A percentile compares a stretch with the other conserved stretches of the same genome.
Evolutionary conservation across 805 yeast genomes (phyloP).

Genomic region (Millerozyma miso): DNA sequence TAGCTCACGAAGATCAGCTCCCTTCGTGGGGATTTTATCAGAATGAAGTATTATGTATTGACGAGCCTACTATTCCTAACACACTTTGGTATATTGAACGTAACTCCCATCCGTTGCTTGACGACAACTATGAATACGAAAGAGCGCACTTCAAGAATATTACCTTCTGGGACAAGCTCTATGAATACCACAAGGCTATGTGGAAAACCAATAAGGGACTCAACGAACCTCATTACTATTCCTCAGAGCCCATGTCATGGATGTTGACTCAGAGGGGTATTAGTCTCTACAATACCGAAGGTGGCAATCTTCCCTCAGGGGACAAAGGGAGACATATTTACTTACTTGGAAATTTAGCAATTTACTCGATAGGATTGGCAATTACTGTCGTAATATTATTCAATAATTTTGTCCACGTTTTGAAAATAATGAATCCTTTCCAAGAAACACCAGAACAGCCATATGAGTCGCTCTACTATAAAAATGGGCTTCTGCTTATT

Average conservation of each 20-base stretch:
- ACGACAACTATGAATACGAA: slow-evolving; percentile 14
- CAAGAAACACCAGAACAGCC: slow-evolving; percentile 10
- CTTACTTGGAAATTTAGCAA: slow-evolving; percentile 59
- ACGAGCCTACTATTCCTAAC: slow-evolving; percentile 62
- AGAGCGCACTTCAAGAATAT: slow-evolving; percentile 17
- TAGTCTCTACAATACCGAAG: slow-evolving; percentile 42
- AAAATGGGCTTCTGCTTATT: slow-evolving; percentile 31
- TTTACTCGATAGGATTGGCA: slow-evolving; percentile 46
- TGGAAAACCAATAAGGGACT: slow-evolving; percentile 44
- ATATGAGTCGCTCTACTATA: slow-evolving; percentile 13
- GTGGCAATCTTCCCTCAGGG: slow-evolving; percentile 8
- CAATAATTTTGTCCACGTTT: slow-evolving; percentile 15
- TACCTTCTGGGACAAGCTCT: slow-evolving; percentile 47
- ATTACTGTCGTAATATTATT: slow-evolving; percentile 24
- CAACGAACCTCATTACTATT: slow-evolving; percentile 46
- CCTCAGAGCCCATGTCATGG: slow-evolving; percentile 62
- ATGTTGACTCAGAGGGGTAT: slow-evolving; percentile 56
- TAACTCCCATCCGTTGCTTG: slow-evolving; percentile 51
- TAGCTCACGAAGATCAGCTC: slow-evolving; percentile 68
- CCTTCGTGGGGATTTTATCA: slow-evolving; percentile 86
- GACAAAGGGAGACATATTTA: slow-evolving; percentile 42
- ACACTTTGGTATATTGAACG: slow-evolving; percentile 73
- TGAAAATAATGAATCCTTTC: slow-evolving; percentile 31
- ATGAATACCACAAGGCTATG: slow-evolving; percentile 57
- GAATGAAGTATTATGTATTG: slow-evolving; percentile 85